Base-by-base conservation (phyloP, 441 rosid genomes). In the Erodium chrysanthum region DNA sequence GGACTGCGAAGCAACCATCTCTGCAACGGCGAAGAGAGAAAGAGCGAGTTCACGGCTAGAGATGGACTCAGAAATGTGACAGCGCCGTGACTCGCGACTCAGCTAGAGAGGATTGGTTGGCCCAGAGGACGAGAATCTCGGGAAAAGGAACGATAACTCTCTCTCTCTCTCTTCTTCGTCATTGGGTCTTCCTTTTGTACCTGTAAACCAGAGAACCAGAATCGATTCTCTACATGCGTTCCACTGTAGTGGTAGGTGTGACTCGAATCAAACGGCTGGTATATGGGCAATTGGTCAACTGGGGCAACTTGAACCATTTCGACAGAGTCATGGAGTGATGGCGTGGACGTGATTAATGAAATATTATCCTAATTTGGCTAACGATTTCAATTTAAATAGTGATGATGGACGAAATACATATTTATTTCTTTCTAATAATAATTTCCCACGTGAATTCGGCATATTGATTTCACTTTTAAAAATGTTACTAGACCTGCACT, bases 1-100 rank as follows among this genome's bases (percentile, higher is more conserved):
- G 3, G 69, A 76, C 78, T 84, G 89, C 70, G 76, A 70, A 52
- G 92, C 92, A 70, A 91, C 97, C 99, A 94, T 94, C 37, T 69
- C 66, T 54, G 56, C 56, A 15, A 48, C 35, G 35, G 5, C 35
- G 35, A 31, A 31, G 35, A 31, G 6, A 31, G 35, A 31, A 4
- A 31, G 35, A 31, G 35, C 35, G 35, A 31, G 35, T 31, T 31
- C 35, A 31, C 35, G 35, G 35, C 2, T 31, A 1, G 35, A 31
- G 35, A 31, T 31, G 2, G 5, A 31, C 35, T 31, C 35, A 1
- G 56, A 15, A 48, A 48, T 48, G 56, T 17, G 21, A 17, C 56
- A 3, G 56, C 14, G 56, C 35, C 35, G 35, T 31, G 35, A 31
- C 35, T 31, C 35, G 17, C 56, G 56, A 5, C 15, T n/a, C 56